Percentiles rank a stretch among this genome's conserved stretches.
These are phyloP conservation scores for Trypanosoma avium DNA, from an alignment of 208 protist genomes.

Conservation along the genomic window DNA sequence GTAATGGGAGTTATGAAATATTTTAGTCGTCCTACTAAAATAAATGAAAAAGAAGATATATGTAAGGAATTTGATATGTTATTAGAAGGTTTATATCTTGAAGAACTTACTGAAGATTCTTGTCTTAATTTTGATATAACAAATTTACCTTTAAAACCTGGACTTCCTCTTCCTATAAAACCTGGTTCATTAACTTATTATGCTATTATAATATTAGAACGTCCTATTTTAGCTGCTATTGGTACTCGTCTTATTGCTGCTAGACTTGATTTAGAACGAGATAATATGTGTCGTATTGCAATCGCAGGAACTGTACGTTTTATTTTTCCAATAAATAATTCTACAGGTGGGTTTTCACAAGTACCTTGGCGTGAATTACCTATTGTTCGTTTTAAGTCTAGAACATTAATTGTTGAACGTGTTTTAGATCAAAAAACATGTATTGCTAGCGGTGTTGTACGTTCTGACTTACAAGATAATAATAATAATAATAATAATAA, in stretches of 20 bases:
- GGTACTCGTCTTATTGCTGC: conserved; percentile 59
- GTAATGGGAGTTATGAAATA: conserved; percentile 84
- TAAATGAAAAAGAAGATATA: conserved; percentile 11
- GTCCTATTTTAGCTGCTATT: conserved; percentile 32
- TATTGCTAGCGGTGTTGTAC: conserved; percentile 69
- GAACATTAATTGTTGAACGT: conserved; percentile 54
- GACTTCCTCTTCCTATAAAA: conserved; percentile 29
- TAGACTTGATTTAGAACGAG: conserved; percentile 65
- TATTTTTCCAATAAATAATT: conserved; percentile 22
- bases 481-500: neutral
- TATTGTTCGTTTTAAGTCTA: conserved; percentile 50
- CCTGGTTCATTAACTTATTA: conserved; percentile 38
- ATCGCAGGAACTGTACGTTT: conserved; percentile 48
- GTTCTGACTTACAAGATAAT: neutral
- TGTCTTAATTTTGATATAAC: conserved; percentile 25
- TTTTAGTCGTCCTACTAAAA: conserved; percentile 38
- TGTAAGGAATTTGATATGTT: conserved; percentile 23
- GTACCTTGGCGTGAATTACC: conserved; percentile 51
- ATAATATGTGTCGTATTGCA: conserved; percentile 78
- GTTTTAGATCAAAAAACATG: conserved; percentile 66
- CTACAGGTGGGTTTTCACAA: neutral
- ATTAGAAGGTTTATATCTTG: conserved; percentile 44
- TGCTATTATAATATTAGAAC: conserved; percentile 64
- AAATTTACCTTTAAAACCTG: conserved; percentile 1
- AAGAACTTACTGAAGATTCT: conserved; percentile 43